phyloP scores from a whole-genome alignment of 805 yeast genomes.

The Wickerhamiella parazyma region DNA sequence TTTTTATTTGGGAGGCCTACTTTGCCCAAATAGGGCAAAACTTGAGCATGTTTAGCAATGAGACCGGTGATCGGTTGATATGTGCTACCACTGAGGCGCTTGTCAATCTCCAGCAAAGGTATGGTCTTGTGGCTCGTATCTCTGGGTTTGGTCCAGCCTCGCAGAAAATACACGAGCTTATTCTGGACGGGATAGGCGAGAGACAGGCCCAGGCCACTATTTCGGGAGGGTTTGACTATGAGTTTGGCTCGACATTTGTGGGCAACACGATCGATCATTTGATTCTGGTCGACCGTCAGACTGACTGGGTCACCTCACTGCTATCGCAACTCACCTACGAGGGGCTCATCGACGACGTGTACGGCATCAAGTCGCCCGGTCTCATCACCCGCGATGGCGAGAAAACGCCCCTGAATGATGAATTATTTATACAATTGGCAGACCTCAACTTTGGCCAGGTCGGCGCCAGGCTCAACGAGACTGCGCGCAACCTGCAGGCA shows the following conservation, averaged over 20 bases:
- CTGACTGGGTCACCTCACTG: constrained; percentile 60
- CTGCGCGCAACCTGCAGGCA: constrained; percentile 57
- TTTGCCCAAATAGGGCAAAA: constrained; percentile 25
- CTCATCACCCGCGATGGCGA: constrained; percentile 19
- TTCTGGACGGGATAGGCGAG: constrained; percentile 23
- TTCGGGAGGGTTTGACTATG: constrained; percentile 18
- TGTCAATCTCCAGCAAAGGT: constrained; percentile 31
- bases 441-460: constrained; percentile 66
- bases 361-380: constrained; percentile 31
- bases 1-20: constrained; percentile 31
- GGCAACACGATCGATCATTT: constrained; percentile 39
- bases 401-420: constrained; percentile 13
- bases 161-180: constrained; percentile 33
- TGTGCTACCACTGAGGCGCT: constrained; percentile 38
- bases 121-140: constrained; percentile 37
- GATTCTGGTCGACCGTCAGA: constrained; percentile 62
- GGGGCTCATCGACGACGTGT: constrained; percentile 68
- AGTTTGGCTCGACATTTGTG: constrained; percentile 21
- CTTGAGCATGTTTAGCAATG: constrained; percentile 31
- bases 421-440: constrained; percentile 30
- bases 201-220: constrained; percentile 21
- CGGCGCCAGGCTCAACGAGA: constrained; percentile 54
- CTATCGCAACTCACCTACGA: constrained; percentile 66
- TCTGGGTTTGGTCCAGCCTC: constrained; percentile 51
- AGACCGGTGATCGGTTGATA: constrained; percentile 32